Base-by-base conservation (phyloP, 1,284 basidiomycete genomes). In the Cryptococcus deneoformans region DNA sequence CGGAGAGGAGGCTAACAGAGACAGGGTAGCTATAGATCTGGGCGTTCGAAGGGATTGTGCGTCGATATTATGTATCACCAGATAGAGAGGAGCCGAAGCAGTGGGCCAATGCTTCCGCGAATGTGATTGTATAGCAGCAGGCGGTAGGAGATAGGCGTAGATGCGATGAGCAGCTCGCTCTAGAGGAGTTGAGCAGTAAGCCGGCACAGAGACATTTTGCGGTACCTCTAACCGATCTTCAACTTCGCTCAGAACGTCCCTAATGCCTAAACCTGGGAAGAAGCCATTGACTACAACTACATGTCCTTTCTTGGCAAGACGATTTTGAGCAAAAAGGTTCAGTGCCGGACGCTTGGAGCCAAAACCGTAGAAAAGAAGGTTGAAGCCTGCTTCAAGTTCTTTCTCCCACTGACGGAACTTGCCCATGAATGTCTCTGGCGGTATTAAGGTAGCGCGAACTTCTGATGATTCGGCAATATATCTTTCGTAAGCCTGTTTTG, bases 11-110 rank as follows among this genome's bases (percentile, higher is more conserved):
- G 87, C 87, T 42, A 96, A 83, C 6, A 87, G 79, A 0, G 85
- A 82, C 36, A 96, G 81, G 35, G 83, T 80, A 0, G 86, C 80
- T 0, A 75, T 57, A 2, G 75, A 66, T 66, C 86, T 86, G 16
- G 82, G 68, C 0, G 81, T 76, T 44, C 90, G 87, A 34, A 94
- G 79, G 2, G 84, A 77, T 0, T 86, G 82, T 0, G 87, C 82
- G 67, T 97, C 93, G 70, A 95, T 86, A 76, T 90, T 93, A 80
- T 97, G 92, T 20, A 95, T 80, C 64, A 93, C 76, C 58, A 96
- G 78, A 69, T 86, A 92, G 34, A 95, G 81, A 24, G 83, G 77
- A 20, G 63, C 61, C 72, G 40, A 71, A 70, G 64, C 74, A 58
- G 59, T 39, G 68, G 63, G 53, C 43, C 90, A 80, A 40, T 82